A percentile compares a stretch with the other conserved stretches of the same genome.
These are phyloP conservation scores for Begonia loranthoides DNA, from an alignment of 306 rosid species.

Conservation along the genomic window DNA sequence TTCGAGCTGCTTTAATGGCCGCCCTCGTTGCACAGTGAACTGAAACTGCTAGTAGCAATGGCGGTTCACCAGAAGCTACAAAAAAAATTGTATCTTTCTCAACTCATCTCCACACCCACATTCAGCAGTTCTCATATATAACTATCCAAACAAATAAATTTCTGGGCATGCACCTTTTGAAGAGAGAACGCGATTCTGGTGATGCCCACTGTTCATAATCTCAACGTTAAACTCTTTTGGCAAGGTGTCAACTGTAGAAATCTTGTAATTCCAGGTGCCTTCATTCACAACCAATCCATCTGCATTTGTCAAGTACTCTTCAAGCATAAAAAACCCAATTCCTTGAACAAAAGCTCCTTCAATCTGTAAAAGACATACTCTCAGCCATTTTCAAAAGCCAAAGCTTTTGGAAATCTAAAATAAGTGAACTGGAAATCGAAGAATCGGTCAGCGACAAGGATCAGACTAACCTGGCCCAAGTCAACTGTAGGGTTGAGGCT, in stretches of 20 bases:
- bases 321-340: constrained; percentile 79
- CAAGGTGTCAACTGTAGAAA: constrained; percentile 76
- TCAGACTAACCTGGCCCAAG: constrained; percentile 70
- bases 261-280: constrained; percentile 84
- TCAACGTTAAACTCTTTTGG: constrained; percentile 75
- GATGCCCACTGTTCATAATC: constrained; percentile 64
- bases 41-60: constrained; percentile 67
- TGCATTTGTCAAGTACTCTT: constrained; percentile 48
- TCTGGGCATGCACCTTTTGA: constrained; percentile 49
- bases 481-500: constrained; percentile 97
- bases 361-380: constrained; percentile 36
- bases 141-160: neutral
- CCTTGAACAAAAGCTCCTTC: constrained; percentile 97
- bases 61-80: constrained; percentile 97
- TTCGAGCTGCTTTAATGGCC: constrained; percentile 66
- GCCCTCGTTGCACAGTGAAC: constrained; percentile 83
- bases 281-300: constrained; percentile 58
- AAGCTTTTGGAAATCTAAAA: too few relatives aligned
- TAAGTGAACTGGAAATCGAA: neutral
- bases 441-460: neutral
- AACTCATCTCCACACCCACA: neutral
- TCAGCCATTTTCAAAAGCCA: too few relatives aligned
- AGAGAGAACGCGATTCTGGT: constrained; percentile 65
- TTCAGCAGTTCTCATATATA: neutral
- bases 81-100: constrained; percentile 4